Percentiles rank a stretch among this genome's conserved stretches.
Conservation (phyloP, 2,329 filamentous ascomycete genomes). For the Balansia obtecta region DNA sequence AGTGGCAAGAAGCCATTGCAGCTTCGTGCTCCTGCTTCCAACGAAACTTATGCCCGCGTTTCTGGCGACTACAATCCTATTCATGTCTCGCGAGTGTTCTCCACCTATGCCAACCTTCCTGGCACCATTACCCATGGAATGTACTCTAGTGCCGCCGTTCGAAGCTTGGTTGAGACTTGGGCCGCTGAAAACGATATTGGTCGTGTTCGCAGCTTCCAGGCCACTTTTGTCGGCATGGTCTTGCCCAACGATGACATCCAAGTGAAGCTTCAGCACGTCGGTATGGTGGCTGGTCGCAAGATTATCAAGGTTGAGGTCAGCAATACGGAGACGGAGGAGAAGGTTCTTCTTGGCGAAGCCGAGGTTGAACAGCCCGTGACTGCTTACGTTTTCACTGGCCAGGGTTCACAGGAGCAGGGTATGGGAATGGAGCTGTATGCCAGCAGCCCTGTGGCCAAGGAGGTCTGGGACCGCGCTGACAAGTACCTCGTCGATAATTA, state of each 20-base stretch:
- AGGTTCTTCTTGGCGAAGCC: constrained; percentile 87
- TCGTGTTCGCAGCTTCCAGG: constrained; percentile 93
- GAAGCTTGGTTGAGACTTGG: constrained; percentile 95
- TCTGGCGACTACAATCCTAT: constrained; percentile 99
- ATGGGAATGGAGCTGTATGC: constrained; percentile 99
- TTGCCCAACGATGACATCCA: constrained; percentile 90
- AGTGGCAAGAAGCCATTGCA: constrained; percentile 83
- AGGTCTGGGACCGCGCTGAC: constrained; percentile 96
- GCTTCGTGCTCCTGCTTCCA: constrained; percentile 84
- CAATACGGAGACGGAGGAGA: constrained; percentile 93
- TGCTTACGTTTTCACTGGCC: constrained; percentile 94
- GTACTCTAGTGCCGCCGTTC: constrained; percentile 95
- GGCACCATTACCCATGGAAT: constrained; percentile 98
- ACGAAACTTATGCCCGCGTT: constrained; percentile 94
- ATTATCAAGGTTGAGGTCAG: constrained; percentile 97
- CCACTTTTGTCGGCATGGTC: constrained; percentile 96
- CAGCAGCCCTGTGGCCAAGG: constrained; percentile 85
- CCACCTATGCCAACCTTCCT: constrained; percentile 86
- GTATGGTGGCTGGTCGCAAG: constrained; percentile 96
- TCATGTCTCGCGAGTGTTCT: constrained; percentile 93
- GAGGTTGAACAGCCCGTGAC: constrained; percentile 97
- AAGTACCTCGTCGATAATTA: constrained; percentile 98
- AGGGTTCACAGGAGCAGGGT: constrained; percentile 96
- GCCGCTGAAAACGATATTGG: constrained; percentile 97
- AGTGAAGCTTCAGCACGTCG: constrained; percentile 90